Conservation (phyloP, 2,329 filamentous ascomycete species). For the Apiospora malaysiana region DNA sequence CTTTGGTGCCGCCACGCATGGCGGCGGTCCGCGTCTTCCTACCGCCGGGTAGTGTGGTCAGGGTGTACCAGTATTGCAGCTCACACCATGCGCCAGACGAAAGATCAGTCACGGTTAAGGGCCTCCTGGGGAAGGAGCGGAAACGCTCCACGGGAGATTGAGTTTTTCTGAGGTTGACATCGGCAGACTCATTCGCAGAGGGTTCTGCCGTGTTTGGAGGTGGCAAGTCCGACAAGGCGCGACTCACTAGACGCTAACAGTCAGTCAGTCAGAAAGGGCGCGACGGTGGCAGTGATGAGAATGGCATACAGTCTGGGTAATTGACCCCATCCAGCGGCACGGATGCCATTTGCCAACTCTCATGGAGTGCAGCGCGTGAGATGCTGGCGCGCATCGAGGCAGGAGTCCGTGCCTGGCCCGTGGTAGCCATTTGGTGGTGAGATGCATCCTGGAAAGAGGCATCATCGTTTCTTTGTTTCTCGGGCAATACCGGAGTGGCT, state of each 20-base stretch:
- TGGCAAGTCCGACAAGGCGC: slow-evolving; percentile 39
- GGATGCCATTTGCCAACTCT: neutral
- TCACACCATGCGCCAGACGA: slow-evolving; percentile 95
- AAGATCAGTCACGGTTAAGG: slow-evolving; percentile 86
- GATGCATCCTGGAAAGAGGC: neutral
- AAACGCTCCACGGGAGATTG: slow-evolving; percentile 76
- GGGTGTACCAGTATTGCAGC: slow-evolving; percentile 87
- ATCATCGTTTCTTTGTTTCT: slow-evolving; percentile 6
- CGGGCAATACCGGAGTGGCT: neutral
- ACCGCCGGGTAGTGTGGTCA: slow-evolving; percentile 74
- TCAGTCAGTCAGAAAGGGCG: slow-evolving; percentile 68
- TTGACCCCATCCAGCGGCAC: slow-evolving; percentile 38
- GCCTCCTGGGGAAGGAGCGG: slow-evolving; percentile 76
- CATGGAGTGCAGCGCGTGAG: neutral
- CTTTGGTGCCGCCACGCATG: slow-evolving; percentile 81
- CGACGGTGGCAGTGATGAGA: neutral
- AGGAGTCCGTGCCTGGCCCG: slow-evolving; percentile 22
- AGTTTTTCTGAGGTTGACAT: slow-evolving; percentile 36
- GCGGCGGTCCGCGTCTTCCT: slow-evolving; percentile 76
- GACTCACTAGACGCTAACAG: slow-evolving; percentile 66
- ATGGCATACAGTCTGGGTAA: slow-evolving; percentile 60
- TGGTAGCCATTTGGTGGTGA: neutral
- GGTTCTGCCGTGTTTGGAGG: slow-evolving; percentile 19
- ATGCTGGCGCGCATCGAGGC: slow-evolving; percentile 6
- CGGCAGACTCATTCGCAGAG: slow-evolving; percentile 26